Evolutionary conservation across 768 basidiomycete species (phyloP).

Genomic region (Boletus bicolor): DNA sequence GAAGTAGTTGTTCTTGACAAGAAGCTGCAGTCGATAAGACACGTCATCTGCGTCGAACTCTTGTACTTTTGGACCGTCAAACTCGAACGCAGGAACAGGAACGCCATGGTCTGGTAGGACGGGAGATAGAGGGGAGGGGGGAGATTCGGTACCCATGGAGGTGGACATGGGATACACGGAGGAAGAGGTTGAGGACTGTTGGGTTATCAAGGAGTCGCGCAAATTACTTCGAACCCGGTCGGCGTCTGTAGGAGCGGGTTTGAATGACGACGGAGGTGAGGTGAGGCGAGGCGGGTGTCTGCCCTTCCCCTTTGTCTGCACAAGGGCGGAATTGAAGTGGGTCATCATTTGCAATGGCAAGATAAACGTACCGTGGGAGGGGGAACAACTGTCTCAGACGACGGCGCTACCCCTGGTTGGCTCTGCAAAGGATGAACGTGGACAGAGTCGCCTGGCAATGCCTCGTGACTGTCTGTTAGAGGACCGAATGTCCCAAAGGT

Average conservation of each 20-base stretch:
- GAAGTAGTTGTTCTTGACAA: slow-evolving; percentile 86
- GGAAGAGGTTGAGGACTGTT: slow-evolving; percentile 65
- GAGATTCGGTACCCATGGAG: slow-evolving; percentile 63
- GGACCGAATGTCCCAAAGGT: slow-evolving; percentile 27
- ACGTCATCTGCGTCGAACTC: slow-evolving; percentile 74
- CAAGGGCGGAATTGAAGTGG: slow-evolving; percentile 14
- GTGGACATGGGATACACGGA: slow-evolving; percentile 77
- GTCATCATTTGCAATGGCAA: slow-evolving; percentile 9
- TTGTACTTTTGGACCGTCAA: slow-evolving; percentile 48
- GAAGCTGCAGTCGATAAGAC: slow-evolving; percentile 75
- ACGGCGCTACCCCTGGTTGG: slow-evolving; percentile 12
- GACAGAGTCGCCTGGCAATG: not conserved
- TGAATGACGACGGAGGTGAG: slow-evolving; percentile 34
- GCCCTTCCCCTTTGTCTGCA: slow-evolving; percentile 33
- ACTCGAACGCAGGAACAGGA: slow-evolving; percentile 44
- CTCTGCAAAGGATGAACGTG: slow-evolving; percentile 1
- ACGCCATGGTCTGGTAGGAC: slow-evolving; percentile 40
- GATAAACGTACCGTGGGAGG: slow-evolving; percentile 22
- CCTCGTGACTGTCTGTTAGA: slow-evolving; percentile 14
- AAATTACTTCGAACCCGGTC: slow-evolving; percentile 53
- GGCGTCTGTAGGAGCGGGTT: slow-evolving; percentile 22
- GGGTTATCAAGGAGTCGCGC: slow-evolving; percentile 54
- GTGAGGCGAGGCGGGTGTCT: slow-evolving; percentile 37
- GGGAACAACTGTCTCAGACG: slow-evolving; percentile 12
- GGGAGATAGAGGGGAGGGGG: slow-evolving; percentile 58